Conservation (phyloP, 495 filamentous ascomycete species). For the Eremomyces bilateralis region DNA sequence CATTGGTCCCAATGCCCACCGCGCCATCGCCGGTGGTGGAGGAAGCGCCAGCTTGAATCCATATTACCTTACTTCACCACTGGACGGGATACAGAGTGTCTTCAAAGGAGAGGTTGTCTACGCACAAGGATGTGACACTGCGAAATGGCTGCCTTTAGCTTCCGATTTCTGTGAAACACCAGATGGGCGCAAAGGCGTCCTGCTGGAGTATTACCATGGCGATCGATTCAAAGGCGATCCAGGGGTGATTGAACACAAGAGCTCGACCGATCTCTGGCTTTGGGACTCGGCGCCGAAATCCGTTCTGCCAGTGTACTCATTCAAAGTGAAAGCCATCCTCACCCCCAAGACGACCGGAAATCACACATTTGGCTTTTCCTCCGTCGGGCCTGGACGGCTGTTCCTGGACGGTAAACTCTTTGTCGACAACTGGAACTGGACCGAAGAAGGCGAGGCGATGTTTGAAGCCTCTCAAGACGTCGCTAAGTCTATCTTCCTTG, state of each 20-base stretch:
- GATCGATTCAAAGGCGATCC: conserved; percentile 37
- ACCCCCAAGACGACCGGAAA: conserved; percentile 20
- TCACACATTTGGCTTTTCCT: conserved; percentile 14
- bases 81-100: conserved; percentile 37
- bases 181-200: conserved; percentile 33
- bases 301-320: conserved; percentile 19
- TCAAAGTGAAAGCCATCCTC: conserved; percentile 29
- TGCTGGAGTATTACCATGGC: conserved; percentile 39
- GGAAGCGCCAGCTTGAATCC: conserved; percentile 60
- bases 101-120: conserved; percentile 24
- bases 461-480: conserved; percentile 43
- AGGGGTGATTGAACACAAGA: conserved; percentile 28
- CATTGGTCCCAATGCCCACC: conserved; percentile 62
- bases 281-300: conserved; percentile 45
- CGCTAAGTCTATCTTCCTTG: conserved; percentile 28
- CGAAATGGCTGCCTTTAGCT: conserved; percentile 44
- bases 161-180: conserved; percentile 33
- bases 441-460: conserved; percentile 35
- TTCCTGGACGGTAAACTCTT: conserved; percentile 24
- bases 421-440: conserved; percentile 57
- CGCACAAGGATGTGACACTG: conserved; percentile 35
- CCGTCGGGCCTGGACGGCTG: conserved; percentile 12
- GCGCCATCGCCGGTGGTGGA: conserved; percentile 58
- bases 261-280: conserved; percentile 41
- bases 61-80: conserved; percentile 55